Conservation (phyloP, 441 rosid species). For the Populus hybrid region DNA sequence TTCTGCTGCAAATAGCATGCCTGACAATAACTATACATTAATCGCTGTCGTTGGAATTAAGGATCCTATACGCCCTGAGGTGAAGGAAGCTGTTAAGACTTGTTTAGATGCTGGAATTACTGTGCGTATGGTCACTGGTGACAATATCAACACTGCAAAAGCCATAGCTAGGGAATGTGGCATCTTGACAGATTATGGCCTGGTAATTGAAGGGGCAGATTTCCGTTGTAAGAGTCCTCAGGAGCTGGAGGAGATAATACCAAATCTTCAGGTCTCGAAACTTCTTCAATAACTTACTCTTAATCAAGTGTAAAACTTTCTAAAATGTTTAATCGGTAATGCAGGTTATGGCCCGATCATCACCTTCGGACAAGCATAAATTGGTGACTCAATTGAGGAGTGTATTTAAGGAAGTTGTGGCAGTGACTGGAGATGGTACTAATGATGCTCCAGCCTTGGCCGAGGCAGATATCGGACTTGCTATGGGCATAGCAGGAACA, state of each 20-base stretch:
- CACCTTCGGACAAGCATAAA: constrained; percentile 51
- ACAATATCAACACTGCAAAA: constrained; percentile 47
- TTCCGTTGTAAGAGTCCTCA: constrained; percentile 52
- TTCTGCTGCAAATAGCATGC: constrained; percentile 29
- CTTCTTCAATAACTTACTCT: constrained; percentile 8
- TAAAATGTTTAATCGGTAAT: constrained; percentile 12
- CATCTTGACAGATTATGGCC: constrained; percentile 31
- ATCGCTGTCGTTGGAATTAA: constrained; percentile 44
- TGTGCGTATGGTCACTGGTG: constrained; percentile 59
- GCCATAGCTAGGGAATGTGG: constrained; percentile 59
- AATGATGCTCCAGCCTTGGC: constrained; percentile 60
- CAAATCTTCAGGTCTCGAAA: constrained; percentile 33
- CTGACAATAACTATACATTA: constrained; percentile 43
- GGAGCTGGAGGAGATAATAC: constrained; percentile 42
- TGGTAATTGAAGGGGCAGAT: constrained; percentile 49
- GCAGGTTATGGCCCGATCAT: constrained; percentile 53
- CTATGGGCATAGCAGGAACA: constrained; percentile 63
- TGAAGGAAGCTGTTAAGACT: constrained; percentile 37
- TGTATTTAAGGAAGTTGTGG: constrained; percentile 49
- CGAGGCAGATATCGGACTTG: constrained; percentile 55
- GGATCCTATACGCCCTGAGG: constrained; percentile 51
- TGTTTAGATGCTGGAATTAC: constrained; percentile 44
- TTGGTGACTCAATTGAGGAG: constrained; percentile 44
- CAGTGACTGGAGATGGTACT: constrained; percentile 58
- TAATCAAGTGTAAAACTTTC: neutral